Conservation (phyloP, 257 asterid genomes). For the Nicotiana paniculata region DNA sequence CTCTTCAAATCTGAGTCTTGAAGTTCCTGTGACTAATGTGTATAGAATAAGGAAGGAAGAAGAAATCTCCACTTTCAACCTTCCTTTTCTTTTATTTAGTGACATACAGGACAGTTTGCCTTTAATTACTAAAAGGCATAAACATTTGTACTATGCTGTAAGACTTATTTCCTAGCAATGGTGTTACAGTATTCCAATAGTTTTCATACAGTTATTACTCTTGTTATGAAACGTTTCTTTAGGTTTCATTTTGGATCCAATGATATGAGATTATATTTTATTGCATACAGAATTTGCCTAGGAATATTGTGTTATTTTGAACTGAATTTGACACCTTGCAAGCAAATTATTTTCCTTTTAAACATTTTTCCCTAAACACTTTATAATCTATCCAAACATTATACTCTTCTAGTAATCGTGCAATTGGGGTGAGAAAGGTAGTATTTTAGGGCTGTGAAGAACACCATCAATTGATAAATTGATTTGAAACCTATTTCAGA, state of each 20-base stretch:
- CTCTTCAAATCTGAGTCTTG: constrained; percentile 42
- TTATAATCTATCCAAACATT: not conserved
- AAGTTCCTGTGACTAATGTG: not conserved
- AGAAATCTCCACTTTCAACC: not conserved
- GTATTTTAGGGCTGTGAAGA: not conserved
- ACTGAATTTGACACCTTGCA: too few species aligned
- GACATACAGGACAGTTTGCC: not conserved
- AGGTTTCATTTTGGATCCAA: not conserved
- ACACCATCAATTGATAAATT: not conserved
- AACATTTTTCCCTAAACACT: too few species aligned
- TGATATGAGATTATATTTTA: not conserved
- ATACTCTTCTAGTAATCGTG: not conserved
- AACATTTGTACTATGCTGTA: not conserved
- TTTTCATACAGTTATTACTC: not conserved
- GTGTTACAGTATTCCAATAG: not conserved
- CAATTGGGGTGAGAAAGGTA: not conserved
- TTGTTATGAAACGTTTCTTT: not conserved
- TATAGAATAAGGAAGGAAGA: not conserved
- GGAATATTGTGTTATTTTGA: too few species aligned
- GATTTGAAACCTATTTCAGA: not conserved
- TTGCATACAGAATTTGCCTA: not conserved
- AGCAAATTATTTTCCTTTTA: too few species aligned
- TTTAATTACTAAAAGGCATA: not conserved
- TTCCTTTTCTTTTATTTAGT: not conserved
- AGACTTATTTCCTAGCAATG: not conserved